Percentiles rank a stretch among this genome's conserved stretches.
phyloP scores from a whole-genome alignment of 208 protist genomes.

The Crithidia brevicula region DNA sequence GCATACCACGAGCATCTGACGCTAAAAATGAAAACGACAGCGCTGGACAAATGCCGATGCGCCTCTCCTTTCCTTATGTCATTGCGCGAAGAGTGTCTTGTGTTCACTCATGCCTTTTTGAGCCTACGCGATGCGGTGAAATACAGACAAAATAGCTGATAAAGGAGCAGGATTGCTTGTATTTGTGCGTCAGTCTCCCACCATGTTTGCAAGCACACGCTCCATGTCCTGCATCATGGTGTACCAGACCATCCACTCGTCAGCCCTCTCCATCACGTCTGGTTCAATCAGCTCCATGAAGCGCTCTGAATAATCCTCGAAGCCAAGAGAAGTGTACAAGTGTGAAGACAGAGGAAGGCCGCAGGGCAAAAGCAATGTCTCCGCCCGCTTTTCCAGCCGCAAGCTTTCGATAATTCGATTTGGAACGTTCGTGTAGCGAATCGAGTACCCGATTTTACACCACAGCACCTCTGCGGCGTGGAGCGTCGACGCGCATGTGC shows the following conservation, averaged over 20 bases:
- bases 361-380: constrained; percentile 59
- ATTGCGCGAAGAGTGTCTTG: too few relatives aligned
- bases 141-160: not conserved
- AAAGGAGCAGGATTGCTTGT: too few relatives aligned
- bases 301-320: constrained; percentile 82
- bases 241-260: constrained; percentile 88
- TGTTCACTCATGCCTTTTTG: too few relatives aligned
- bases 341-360: constrained; percentile 51
- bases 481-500: constrained; percentile 30
- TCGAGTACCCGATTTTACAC: constrained; percentile 69
- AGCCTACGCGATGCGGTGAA: too few relatives aligned
- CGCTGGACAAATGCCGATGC: too few relatives aligned
- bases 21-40: too few relatives aligned
- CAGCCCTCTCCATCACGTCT: constrained; percentile 48
- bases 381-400: constrained; percentile 14
- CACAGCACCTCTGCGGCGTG: constrained; percentile 60
- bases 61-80: not conserved
- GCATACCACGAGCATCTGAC: too few relatives aligned
- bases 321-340: constrained; percentile 54
- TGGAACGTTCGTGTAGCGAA: constrained; percentile 61
- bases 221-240: constrained; percentile 44
- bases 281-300: constrained; percentile 79
- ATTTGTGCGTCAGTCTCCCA: not conserved
- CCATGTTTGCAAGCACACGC: constrained; percentile 15
- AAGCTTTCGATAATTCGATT: constrained; percentile 29